These are phyloP conservation scores for Aspergillus carbonarius DNA, from an alignment of 2,329 filamentous ascomycete genomes.

Conservation along the genomic window DNA sequence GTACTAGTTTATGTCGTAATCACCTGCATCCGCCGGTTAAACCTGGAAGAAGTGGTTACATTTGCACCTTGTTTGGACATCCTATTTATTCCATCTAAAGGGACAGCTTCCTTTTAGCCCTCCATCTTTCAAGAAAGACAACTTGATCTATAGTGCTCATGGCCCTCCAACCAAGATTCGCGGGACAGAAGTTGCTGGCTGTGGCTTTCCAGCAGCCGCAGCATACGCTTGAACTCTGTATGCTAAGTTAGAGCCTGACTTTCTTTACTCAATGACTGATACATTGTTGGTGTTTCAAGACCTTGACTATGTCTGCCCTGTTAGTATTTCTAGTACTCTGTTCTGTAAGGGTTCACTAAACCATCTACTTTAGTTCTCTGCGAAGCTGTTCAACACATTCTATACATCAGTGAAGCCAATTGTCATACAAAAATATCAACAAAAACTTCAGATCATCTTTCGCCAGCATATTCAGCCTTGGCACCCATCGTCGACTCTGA, in stretches of 20 bases:
- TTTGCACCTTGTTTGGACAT: too few relatives aligned
- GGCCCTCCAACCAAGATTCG: conserved; percentile 61
- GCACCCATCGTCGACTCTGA: conserved; percentile 81
- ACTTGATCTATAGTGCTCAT: conserved; percentile 36
- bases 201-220: conserved; percentile 20
- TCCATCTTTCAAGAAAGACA: neutral
- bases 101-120: neutral
- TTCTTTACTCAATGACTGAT: neutral
- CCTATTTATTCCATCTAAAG: too few relatives aligned
- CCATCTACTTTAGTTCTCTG: conserved; percentile 52
- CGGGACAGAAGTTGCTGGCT: conserved; percentile 47
- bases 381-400: conserved; percentile 75
- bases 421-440: conserved; percentile 59
- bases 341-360: neutral
- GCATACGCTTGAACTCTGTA: conserved; percentile 43
- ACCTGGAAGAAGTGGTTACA: too few relatives aligned
- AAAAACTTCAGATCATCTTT: conserved; percentile 72
- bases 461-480: conserved; percentile 91
- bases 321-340: conserved; percentile 25
- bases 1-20: too few relatives aligned
- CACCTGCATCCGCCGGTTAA: neutral
- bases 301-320: conserved; percentile 88
- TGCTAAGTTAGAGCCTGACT: conserved; percentile 9
- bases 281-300: conserved; percentile 42
- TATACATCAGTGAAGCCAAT: conserved; percentile 64